phyloP scores from a whole-genome alignment of 192 early-diverging fungal genomes.

The Phlyctochytrium planicorne region DNA sequence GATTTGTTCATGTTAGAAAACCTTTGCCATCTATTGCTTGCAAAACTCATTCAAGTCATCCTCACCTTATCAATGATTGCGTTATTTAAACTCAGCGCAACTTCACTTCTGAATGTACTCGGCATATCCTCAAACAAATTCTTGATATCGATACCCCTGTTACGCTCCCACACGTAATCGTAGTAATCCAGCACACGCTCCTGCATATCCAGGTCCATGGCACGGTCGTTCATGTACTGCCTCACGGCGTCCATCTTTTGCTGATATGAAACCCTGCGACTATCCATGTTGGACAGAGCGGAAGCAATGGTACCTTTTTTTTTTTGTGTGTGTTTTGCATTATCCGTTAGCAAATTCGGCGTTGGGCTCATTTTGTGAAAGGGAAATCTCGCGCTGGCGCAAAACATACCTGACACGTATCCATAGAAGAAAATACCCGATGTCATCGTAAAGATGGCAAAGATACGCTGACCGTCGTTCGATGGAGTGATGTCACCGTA shows the following conservation, averaged over 20 bases:
- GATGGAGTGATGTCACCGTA: conserved; percentile 47
- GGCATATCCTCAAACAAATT: conserved; percentile 51
- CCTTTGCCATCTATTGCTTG: too few relatives aligned
- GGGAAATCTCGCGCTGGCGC: too few relatives aligned
- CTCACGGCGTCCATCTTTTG: conserved; percentile 51
- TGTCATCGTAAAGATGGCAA: conserved; percentile 39
- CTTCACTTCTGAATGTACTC: conserved; percentile 45
- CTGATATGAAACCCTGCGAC: conserved; percentile 46
- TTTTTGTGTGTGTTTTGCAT: neutral
- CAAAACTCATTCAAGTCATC: neutral
- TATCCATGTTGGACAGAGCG: conserved; percentile 55
- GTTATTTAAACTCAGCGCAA: conserved; percentile 50
- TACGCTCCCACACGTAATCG: conserved; percentile 54
- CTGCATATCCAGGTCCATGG: conserved; percentile 52
- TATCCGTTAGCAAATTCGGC: neutral
- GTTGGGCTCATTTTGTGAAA: too few relatives aligned
- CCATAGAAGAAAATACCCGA: conserved; percentile 47
- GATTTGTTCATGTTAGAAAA: conserved; percentile 1
- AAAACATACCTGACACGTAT: conserved; percentile 41
- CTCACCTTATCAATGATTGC: conserved; percentile 50
- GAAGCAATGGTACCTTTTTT: conserved; percentile 43
- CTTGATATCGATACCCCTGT: conserved; percentile 46
- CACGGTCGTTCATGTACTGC: conserved; percentile 50
- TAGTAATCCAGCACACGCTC: conserved; percentile 49
- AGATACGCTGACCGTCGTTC: conserved; percentile 41